Evolutionary conservation across 345 rosid genomes (phyloP).

Genomic region (Excoecaria agallocha): DNA sequence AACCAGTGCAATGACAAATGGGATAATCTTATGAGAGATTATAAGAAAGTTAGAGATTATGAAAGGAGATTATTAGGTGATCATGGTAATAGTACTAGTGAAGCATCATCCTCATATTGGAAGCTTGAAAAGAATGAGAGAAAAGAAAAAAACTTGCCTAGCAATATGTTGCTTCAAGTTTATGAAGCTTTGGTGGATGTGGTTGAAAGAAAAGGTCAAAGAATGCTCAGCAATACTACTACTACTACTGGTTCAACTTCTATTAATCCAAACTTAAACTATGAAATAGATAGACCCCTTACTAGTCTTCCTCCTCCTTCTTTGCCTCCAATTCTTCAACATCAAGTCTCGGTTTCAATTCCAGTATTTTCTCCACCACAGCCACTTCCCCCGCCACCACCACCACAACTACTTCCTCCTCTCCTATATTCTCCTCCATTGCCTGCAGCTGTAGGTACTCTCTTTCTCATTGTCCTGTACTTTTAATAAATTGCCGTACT

Average conservation of each 20-base stretch:
- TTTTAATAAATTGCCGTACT: too few species aligned
- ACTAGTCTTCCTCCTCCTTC: conserved; percentile 27
- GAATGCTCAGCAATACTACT: neutral
- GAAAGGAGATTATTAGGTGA: conserved; percentile 37
- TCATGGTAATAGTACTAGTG: conserved; percentile 5
- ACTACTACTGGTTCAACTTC: neutral
- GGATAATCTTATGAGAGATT: conserved; percentile 96
- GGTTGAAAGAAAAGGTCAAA: conserved; percentile 53
- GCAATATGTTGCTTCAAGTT: conserved; percentile 64
- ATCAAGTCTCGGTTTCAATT: conserved; percentile 28
- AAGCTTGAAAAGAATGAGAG: conserved; percentile 75
- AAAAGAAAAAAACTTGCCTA: conserved; percentile 75
- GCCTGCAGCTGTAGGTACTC: conserved; percentile 60
- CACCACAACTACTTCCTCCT: conserved; percentile 22
- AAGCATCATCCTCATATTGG: conserved; percentile 51
- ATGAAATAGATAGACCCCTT: conserved; percentile 21
- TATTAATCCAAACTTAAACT: conserved; percentile 19
- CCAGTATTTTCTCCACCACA: conserved; percentile 33
- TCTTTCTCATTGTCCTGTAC: conserved; percentile 32
- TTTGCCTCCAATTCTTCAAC: conserved; percentile 36
- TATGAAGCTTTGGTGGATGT: conserved; percentile 66
- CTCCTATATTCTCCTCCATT: conserved; percentile 39
- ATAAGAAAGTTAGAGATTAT: conserved; percentile 80
- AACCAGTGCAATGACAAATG: conserved; percentile 97
- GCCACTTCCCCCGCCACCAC: conserved; percentile 31